phyloP scores from a whole-genome alignment of 257 asterid genomes.

The Osmanthus fragrans region DNA sequence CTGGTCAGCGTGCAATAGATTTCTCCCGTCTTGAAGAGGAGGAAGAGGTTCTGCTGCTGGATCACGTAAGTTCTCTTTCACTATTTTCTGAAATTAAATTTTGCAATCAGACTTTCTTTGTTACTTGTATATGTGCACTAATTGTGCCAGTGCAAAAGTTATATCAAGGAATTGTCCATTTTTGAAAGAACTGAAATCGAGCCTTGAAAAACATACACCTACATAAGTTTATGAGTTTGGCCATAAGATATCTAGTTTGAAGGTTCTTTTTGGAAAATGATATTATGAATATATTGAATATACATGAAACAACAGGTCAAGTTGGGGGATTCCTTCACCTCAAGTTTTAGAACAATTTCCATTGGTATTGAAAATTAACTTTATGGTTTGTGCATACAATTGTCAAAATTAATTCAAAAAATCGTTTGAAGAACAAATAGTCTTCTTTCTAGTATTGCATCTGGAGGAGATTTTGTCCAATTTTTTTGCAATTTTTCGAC shows the following conservation, averaged over 20 bases:
- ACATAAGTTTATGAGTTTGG: neutral
- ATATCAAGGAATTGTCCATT: too few relatives aligned
- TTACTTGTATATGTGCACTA: neutral
- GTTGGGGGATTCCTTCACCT: neutral
- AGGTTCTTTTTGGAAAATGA: neutral
- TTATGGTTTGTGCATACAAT: neutral
- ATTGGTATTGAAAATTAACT: too few relatives aligned
- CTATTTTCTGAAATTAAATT: neutral
- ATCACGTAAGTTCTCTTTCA: constrained; percentile 59
- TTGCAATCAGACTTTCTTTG: neutral
- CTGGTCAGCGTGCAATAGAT: constrained; percentile 92
- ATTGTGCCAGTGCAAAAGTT: too few relatives aligned
- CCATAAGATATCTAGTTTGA: neutral
- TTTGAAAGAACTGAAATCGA: too few relatives aligned
- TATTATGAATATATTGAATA: neutral
- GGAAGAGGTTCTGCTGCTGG: constrained; percentile 84
- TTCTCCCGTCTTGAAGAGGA: constrained; percentile 87
- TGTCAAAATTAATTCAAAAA: too few relatives aligned
- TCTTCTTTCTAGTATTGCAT: too few relatives aligned
- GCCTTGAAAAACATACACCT: neutral
- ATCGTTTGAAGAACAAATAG: neutral
- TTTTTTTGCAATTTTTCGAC: too few relatives aligned
- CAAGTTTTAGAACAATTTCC: neutral
- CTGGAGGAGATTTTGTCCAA: too few relatives aligned
- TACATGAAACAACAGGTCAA: neutral